Percentiles rank a stretch among this genome's conserved stretches.
phyloP scores from a whole-genome alignment of 495 filamentous ascomycete genomes.

The Penicillium atrosanguineum region DNA sequence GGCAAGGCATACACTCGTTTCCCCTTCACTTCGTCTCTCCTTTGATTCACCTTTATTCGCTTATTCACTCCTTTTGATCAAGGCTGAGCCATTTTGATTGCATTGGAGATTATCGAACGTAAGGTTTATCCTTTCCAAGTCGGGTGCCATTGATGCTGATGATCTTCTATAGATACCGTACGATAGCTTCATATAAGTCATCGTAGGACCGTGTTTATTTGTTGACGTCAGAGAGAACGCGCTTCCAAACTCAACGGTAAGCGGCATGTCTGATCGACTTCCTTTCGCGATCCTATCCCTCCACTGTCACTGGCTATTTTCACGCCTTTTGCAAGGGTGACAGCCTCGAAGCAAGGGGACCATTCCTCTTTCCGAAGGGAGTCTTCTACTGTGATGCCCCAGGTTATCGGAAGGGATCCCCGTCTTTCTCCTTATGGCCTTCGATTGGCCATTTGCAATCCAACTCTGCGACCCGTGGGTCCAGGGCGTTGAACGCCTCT shows the following conservation, averaged over 20 bases:
- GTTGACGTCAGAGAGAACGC: slow-evolving; percentile 24
- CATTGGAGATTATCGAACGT: neutral
- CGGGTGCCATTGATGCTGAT: neutral
- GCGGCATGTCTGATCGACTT: slow-evolving; percentile 15
- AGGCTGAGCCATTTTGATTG: neutral
- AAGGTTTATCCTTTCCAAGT: neutral
- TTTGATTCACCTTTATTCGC: neutral
- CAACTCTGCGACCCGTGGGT: slow-evolving; percentile 6
- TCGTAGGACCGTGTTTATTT: slow-evolving; percentile 17
- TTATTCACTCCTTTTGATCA: slow-evolving; percentile 3
- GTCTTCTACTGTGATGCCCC: slow-evolving; percentile 14
- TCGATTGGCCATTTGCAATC: slow-evolving; percentile 15
- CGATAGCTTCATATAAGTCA: neutral
- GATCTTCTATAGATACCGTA: slow-evolving; percentile 5
- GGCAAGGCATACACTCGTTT: slow-evolving; percentile 16
- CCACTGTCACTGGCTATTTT: neutral
- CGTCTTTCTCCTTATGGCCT: slow-evolving; percentile 4
- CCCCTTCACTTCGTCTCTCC: slow-evolving; percentile 7
- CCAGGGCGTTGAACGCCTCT: slow-evolving; percentile 1
- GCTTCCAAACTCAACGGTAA: slow-evolving; percentile 17
- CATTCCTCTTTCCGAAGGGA: slow-evolving; percentile 16
- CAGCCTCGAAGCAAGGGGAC: slow-evolving; percentile 22
- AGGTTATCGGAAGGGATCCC: slow-evolving; percentile 12
- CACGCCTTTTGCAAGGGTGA: slow-evolving; percentile 8
- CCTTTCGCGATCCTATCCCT: slow-evolving; percentile 4